phyloP scores from a whole-genome alignment of 2,329 filamentous ascomycete species.

The Arachnomyces sp. region DNA sequence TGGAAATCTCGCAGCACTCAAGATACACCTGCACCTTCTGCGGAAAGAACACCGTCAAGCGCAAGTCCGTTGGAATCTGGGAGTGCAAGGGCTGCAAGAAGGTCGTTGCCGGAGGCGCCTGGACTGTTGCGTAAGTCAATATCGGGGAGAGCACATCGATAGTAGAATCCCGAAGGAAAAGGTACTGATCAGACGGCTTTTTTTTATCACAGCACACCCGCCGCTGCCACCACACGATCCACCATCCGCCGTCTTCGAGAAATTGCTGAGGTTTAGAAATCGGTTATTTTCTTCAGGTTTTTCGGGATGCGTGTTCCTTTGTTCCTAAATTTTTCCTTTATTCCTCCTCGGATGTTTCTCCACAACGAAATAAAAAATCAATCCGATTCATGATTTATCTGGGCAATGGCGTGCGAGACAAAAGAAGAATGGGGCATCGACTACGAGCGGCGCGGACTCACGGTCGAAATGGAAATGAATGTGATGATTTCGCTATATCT shows the following conservation, averaged over 20 bases:
- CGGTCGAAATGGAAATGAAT: too few relatives aligned
- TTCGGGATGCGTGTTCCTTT: conserved; percentile 1
- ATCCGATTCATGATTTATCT: background rate
- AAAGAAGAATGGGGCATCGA: too few relatives aligned
- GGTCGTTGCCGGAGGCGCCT: conserved; percentile 87
- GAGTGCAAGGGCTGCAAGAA: conserved; percentile 93
- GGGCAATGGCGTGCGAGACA: too few relatives aligned
- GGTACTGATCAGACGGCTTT: conserved; percentile 17
- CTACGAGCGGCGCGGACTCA: too few relatives aligned
- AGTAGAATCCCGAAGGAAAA: background rate
- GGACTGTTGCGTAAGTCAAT: conserved; percentile 83
- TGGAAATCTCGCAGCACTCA: conserved; percentile 98
- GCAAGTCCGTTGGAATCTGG: conserved; percentile 91
- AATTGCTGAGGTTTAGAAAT: conserved; percentile 80
- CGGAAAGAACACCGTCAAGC: conserved; percentile 91
- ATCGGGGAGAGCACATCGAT: conserved; percentile 1
- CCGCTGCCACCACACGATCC: conserved; percentile 87
- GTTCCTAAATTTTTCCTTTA: conserved; percentile 3
- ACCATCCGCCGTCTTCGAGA: conserved; percentile 95
- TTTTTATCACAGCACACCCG: conserved; percentile 60
- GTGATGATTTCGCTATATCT: too few relatives aligned
- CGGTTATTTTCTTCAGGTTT: background rate
- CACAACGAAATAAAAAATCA: background rate
- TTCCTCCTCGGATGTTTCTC: conserved; percentile 9
- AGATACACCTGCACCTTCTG: conserved; percentile 98